phyloP scores from a whole-genome alignment of 2,329 filamentous ascomycete genomes.

The Aspergillus pseudoviridinutans region DNA sequence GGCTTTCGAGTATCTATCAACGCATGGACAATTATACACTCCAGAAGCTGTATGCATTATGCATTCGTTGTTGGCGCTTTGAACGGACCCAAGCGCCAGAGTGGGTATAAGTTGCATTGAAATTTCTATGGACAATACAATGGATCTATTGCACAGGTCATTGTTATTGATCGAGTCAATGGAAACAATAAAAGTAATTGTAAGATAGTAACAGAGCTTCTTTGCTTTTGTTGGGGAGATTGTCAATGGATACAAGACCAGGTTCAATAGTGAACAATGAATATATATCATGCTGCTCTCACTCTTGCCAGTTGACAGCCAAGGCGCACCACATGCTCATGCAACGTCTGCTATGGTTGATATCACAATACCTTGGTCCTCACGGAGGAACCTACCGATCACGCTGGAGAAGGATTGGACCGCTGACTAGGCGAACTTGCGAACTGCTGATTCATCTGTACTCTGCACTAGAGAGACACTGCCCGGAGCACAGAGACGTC shows the following conservation, averaged over 20 bases:
- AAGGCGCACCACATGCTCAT: slow-evolving; percentile 2
- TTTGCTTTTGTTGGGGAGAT: neutral
- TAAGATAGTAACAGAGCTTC: neutral
- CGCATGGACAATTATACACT: neutral
- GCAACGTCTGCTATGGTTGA: neutral
- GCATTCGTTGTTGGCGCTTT: neutral
- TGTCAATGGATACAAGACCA: neutral
- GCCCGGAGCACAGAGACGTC: neutral
- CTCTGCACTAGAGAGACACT: no score
- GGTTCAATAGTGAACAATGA: neutral
- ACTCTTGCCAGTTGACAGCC: neutral
- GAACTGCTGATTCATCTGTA: neutral
- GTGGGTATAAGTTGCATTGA: slow-evolving; percentile 1
- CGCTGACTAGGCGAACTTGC: neutral
- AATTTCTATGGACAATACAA: neutral
- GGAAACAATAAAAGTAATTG: neutral
- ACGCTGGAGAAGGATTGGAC: neutral
- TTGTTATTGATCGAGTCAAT: neutral
- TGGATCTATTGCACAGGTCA: neutral
- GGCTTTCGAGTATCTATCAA: neutral
- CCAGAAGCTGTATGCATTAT: neutral
- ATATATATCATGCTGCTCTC: neutral
- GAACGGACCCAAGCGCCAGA: slow-evolving; percentile 1
- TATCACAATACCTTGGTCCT: neutral
- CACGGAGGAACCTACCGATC: no score